Conservation (phyloP, 805 yeast genomes). For the Myxozyma udenii region DNA sequence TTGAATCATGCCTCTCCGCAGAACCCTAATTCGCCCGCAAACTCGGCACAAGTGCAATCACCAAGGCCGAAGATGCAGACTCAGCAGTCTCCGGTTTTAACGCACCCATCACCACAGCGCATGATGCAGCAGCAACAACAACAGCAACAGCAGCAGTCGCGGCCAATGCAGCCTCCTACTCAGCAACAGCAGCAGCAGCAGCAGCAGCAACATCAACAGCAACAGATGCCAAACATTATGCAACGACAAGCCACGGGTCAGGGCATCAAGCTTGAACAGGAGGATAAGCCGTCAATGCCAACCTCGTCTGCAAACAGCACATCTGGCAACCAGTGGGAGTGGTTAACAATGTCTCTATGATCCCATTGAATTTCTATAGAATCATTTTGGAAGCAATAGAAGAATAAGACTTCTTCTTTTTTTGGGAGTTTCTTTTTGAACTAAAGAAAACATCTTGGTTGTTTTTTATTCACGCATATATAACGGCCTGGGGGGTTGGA, state of each 20-base stretch:
- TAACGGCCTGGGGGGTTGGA: too few species aligned
- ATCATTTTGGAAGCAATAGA: neutral
- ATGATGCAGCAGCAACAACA: slow-evolving; percentile 17
- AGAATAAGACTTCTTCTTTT: too few species aligned
- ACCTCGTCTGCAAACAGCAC: slow-evolving; percentile 8
- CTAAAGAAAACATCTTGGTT: too few species aligned
- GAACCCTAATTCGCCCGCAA: neutral
- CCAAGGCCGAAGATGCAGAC: neutral
- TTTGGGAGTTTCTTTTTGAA: too few species aligned
- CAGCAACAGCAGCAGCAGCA: too few species aligned
- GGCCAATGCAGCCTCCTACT: neutral
- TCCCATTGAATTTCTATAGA: neutral
- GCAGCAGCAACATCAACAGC: slow-evolving; percentile 3
- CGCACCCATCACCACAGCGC: neutral
- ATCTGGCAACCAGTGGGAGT: slow-evolving; percentile 36
- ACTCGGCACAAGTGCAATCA: neutral
- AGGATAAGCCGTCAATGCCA: slow-evolving; percentile 5
- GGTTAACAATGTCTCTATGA: slow-evolving; percentile 38
- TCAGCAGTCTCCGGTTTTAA: neutral
- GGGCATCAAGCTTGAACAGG: slow-evolving; percentile 8
- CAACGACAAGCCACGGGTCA: slow-evolving; percentile 8
- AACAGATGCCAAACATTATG: neutral
- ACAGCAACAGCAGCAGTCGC: slow-evolving; percentile 14
- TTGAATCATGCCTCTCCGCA: too few species aligned
- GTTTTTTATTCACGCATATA: too few species aligned